Evolutionary conservation across 192 early-diverging fungal genomes (phyloP).

Genomic region (Hyaloraphidium curvatum): DNA sequence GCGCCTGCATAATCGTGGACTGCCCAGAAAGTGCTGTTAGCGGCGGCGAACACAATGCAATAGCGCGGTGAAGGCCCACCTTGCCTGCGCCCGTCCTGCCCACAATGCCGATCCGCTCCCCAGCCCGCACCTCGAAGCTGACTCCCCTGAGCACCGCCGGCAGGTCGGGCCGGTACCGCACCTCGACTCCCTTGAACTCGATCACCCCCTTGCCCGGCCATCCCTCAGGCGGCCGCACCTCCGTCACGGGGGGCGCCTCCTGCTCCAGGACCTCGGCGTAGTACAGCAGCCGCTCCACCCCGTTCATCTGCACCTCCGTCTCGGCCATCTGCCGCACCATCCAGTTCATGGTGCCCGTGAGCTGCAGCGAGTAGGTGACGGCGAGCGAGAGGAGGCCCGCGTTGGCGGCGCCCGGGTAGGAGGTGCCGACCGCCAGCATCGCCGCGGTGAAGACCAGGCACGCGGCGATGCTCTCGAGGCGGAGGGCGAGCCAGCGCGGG

Average conservation of each 20-base stretch:
- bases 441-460: constrained; percentile 55
- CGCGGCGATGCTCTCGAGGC: constrained; percentile 62
- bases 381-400: constrained; percentile 57
- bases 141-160: constrained; percentile 23
- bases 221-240: constrained; percentile 12
- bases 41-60: not conserved
- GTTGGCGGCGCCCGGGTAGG: constrained; percentile 29
- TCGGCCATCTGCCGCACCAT: constrained; percentile 59
- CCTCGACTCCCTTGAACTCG: constrained; percentile 17
- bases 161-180: constrained; percentile 24
- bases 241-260: constrained; percentile 7
- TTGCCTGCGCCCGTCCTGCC: constrained; percentile 30
- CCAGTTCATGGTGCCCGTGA: constrained; percentile 63
- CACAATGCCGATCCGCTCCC: constrained; percentile 29
- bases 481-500: constrained; percentile 30
- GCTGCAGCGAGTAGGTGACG: constrained; percentile 59
- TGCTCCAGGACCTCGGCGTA: constrained; percentile 19
- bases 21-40: too few species aligned
- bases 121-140: constrained; percentile 13
- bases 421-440: constrained; percentile 37
- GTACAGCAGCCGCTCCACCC: constrained; percentile 19
- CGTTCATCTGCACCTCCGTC: constrained; percentile 12
- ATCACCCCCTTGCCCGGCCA: constrained; percentile 30
- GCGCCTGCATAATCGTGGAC: constrained; percentile 35
- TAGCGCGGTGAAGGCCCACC: constrained; percentile 14